Base-by-base conservation (phyloP, 73 alveolate genomes). In the Paramecium tetraurelia region DNA sequence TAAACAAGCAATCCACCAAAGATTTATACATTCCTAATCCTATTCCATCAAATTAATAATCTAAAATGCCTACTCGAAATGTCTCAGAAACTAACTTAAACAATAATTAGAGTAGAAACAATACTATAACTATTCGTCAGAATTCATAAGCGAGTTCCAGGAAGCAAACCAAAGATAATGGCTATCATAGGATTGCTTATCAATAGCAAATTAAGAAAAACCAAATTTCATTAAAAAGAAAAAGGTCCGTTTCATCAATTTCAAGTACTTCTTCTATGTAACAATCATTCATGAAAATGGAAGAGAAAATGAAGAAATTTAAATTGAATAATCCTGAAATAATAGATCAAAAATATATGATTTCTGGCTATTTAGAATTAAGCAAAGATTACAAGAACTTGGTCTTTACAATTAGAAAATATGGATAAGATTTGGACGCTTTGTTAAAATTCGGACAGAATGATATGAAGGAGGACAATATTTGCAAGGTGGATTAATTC, bases 341-440 rank as follows among this genome's bases (percentile, higher is more conserved):
- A 5, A 80, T 48, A 0, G 90, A 80, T 80, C 35, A 80, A 80
- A 80, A 80, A 46, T 80, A 80, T 43, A 44, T 80, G 90, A 80
- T 80, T 24, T 44, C 76, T 24, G 75, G 76, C 10, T 80, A 21
- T 24, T n/a, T 80, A 44, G 18, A 80, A 80, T 41, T 80, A 24
- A 43, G 75, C 46, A 48, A 41, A 12, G 90, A 80, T 80, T 80
- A 80, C 46, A 80, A 80, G 48, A 80, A 16, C 22, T 35, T 80
- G 9, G n/a, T 80, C 3, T 22, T 20, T 9, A 41, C 43, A 11
- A 41, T 80, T 43, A 22, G 31, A 44, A 24, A 59, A 22, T 80
- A 22, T 35, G 57, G 46, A 33, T 12, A 80, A 46, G 57, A 59
- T 24, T 80, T 80, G 22, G 57, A 40, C 16, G 90, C 75, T 20